These are phyloP conservation scores for Helianthus annuus DNA, from an alignment of 129 eudicot genomes.

Conservation along the genomic window DNA sequence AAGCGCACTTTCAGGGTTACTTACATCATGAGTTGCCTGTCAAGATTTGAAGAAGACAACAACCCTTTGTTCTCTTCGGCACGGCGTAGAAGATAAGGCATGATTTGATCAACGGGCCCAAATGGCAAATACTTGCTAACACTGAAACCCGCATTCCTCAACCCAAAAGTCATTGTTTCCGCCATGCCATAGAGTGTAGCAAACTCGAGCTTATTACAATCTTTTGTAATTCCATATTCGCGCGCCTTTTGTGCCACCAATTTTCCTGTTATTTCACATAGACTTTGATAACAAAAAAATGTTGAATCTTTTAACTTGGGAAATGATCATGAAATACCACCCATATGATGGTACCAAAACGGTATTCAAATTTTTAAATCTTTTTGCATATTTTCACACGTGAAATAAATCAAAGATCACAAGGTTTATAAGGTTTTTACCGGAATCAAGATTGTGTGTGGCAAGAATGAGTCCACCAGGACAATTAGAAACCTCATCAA, in stretches of 20 bases:
- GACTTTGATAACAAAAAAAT: background rate
- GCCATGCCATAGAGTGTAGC: constrained; percentile 94
- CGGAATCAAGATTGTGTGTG: constrained; percentile 81
- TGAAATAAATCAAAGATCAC: background rate
- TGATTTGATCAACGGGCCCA: constrained; percentile 83
- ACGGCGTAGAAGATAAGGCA: constrained; percentile 87
- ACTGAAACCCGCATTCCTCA: constrained; percentile 70
- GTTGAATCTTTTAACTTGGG: background rate
- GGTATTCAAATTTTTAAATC: constrained; percentile 1
- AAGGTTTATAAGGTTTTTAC: constrained; percentile 27
- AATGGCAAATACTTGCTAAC: constrained; percentile 90
- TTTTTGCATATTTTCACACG: background rate
- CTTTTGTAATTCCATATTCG: constrained; percentile 58
- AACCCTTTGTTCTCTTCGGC: constrained; percentile 94
- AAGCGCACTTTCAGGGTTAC: background rate
- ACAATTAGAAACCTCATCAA: constrained; percentile 54
- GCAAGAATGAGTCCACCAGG: constrained; percentile 78
- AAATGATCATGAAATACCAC: background rate
- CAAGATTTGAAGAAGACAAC: constrained; percentile 60
- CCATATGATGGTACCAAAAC: background rate
- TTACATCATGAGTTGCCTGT: constrained; percentile 77
- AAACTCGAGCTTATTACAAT: constrained; percentile 57
- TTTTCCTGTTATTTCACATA: constrained; percentile 42
- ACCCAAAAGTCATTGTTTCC: constrained; percentile 61
- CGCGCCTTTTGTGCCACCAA: constrained; percentile 62